Evolutionary conservation across 169 alveolate genomes (phyloP).

Genomic region (Amoebophrya sp.): DNA sequence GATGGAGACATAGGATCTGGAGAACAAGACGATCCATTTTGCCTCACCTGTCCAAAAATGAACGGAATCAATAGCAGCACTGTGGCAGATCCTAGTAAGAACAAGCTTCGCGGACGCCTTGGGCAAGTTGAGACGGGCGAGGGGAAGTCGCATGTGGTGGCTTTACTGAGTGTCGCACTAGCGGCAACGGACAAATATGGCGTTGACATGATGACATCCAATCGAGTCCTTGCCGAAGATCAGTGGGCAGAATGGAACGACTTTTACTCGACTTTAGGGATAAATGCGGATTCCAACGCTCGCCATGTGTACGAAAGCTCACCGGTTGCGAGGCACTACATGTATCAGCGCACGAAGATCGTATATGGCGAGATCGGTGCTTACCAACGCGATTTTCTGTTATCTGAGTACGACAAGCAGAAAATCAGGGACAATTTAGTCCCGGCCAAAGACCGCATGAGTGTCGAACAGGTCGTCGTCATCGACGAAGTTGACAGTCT

Average conservation of each 20-base stretch:
- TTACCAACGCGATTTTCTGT: slow-evolving; percentile 22
- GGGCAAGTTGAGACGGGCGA: slow-evolving; percentile 13
- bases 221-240: neutral
- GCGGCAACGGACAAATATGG: neutral
- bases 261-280: neutral
- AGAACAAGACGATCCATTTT: neutral
- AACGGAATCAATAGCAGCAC: neutral
- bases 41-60: neutral
- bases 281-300: neutral
- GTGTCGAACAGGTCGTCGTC: neutral
- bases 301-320: neutral
- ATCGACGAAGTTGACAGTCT: slow-evolving; percentile 27
- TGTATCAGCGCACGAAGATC: neutral
- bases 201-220: neutral
- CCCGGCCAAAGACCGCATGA: neutral
- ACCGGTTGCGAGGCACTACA: neutral
- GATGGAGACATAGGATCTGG: neutral
- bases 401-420: neutral
- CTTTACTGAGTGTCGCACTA: neutral
- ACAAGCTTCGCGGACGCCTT: neutral
- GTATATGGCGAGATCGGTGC: slow-evolving; percentile 10
- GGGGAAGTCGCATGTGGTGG: slow-evolving; percentile 15
- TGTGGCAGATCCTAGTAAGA: too few relatives aligned
- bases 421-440: neutral
- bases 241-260: neutral